Base-by-base conservation (phyloP, 345 rosid genomes). In the Chamaenerion angustifolium region DNA sequence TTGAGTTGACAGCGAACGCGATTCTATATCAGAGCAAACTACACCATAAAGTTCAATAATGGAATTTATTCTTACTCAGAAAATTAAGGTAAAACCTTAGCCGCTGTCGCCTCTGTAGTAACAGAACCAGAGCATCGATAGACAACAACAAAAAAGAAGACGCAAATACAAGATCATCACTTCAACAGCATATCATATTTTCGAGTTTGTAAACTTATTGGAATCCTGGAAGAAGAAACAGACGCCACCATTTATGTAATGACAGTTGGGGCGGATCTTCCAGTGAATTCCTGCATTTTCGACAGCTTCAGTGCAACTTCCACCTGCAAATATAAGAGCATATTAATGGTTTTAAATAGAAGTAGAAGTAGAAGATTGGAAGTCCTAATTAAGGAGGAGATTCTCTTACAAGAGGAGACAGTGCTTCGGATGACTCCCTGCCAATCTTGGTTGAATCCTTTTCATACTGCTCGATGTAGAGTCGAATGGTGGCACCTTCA, bases 401-500 rank as follows among this genome's bases (percentile, higher is more conserved):
- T 47, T 31, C 51, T 62, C 85, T 74, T 56, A 93, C 96, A 65
- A 88, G 81, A 51, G 96, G 96, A 71, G 82, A 78, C 58, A 93
- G 75, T 16, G 96, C 96, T 48, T 80, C 99, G 43, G 76, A 78
- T 15, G 99, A 85, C 31, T 81, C 95, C 68, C 99, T 72, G 16
- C 96, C 95, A 16, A 40, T 88, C 75, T 88, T 85, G 7, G 87
- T 79, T 45, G 96, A 58, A 76, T 93, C 92, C 73, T 88, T 88
- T 77, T 88, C 95, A 19, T 88, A 93, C 60, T 88, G 97, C 68
- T 93, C 99, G 35, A 93, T 85, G 71, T 93, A 93, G 23, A 93
- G 92, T 12, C 96, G 73, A 76, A 93, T 85, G 5, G 99, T 88
- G 60, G 95, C 99, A 60, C 99, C 99, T 72, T 77, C 96, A 31